Evolutionary conservation across 352 stramenopile genomes (phyloP), one percentile per base, ranked within the genome.

Genomic region (Phytophthora hybrid): DNA sequence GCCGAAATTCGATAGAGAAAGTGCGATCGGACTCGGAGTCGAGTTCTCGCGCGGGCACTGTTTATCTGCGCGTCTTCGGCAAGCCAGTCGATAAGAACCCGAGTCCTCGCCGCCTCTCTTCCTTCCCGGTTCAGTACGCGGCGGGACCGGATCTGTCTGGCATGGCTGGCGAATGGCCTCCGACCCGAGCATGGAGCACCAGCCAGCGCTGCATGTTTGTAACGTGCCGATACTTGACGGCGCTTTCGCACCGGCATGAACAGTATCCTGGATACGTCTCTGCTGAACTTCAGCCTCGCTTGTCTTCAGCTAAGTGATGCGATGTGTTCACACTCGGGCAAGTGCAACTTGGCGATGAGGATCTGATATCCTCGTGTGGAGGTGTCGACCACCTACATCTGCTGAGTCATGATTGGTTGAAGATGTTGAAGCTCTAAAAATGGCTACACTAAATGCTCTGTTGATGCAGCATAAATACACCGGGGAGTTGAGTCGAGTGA

Each of bases 301-400:
- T n/a, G 47, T 29, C 23, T 63, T 51, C 29, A 63, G 29, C 59
- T 57, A 57, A 29, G 23, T 26, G 39, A 18, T 13, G 34, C 34
- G 34, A 41, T 10, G 41, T 49, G 39, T 46, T 14, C 11, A 46
- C 39, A 46, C 39, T 46, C 14, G 41, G 41, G 9, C 41, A 19
- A 49, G 14, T 63, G 44, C 59, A 70, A 70, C 59, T 26, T 66
- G 59, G 65, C 65, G 47, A 70, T 49, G 54, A 59, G 13, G 53
- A 69, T 73, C 69, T 76, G 69, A 76, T 73, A 76, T 69, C 58
- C 51, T 66, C 49, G n/a, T 3, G 14, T 53, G 51, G 51, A 55
- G 59, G 49, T 51, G 56, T 54, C 63, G 32, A 70, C 34, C 53
- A 69, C 41, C 34, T 65, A n/a, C 59, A 69, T 52, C 53, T 68